A percentile compares a stretch with the other conserved stretches of the same genome.
phyloP scores from a whole-genome alignment of 78 protist species.

The Polysphondylium violaceum region DNA sequence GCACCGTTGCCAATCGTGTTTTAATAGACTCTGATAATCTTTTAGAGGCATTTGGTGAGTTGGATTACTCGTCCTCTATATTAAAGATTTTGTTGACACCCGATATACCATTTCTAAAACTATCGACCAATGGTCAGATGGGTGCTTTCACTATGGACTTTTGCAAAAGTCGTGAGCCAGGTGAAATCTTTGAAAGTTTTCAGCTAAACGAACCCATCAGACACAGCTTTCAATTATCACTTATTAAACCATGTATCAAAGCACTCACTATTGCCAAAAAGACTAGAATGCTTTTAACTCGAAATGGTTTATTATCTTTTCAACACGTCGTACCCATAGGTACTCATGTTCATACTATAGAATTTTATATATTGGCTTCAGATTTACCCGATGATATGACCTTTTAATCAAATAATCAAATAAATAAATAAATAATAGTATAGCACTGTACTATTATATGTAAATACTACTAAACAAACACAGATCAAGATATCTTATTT shows the following conservation, averaged over 20 bases:
- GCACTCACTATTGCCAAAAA: conserved; percentile 27
- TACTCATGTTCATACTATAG: conserved; percentile 1
- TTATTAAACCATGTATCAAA: conserved; percentile 45
- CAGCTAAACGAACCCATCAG: neutral
- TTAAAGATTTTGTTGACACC: conserved; percentile 31
- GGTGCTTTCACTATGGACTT: conserved; percentile 46
- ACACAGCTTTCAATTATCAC: conserved; percentile 2
- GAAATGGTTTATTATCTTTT: conserved; percentile 15
- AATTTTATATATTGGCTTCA: conserved; percentile 7
- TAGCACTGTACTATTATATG: too few relatives aligned
- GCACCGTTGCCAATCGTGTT: conserved; percentile 10
- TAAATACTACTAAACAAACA: too few relatives aligned
- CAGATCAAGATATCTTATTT: too few relatives aligned
- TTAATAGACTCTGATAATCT: conserved; percentile 43
- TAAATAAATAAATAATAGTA: too few relatives aligned
- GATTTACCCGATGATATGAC: too few relatives aligned
- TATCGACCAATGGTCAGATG: conserved; percentile 34
- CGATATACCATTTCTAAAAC: conserved; percentile 20
- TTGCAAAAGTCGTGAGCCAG: neutral
- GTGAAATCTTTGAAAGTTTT: conserved; percentile 15
- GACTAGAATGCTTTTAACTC: conserved; percentile 9
- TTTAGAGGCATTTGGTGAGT: conserved; percentile 64
- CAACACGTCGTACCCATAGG: conserved; percentile 3
- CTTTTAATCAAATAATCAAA: too few relatives aligned
- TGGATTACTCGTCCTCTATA: conserved; percentile 15